Conservation (phyloP, 2,329 filamentous ascomycete genomes). For the Mariannaea elegans region DNA sequence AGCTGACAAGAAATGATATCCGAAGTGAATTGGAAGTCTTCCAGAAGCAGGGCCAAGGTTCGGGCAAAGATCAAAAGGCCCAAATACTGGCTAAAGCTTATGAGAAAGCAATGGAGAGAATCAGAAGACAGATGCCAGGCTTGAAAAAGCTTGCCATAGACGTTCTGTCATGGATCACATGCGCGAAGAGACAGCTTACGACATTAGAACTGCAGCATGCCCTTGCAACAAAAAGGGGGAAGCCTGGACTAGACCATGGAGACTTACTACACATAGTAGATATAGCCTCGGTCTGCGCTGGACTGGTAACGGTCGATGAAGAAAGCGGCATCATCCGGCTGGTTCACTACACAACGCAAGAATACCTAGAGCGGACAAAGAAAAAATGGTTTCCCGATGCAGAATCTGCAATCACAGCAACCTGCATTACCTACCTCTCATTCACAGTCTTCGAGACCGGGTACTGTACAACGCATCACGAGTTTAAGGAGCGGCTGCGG, state of each 20-base stretch:
- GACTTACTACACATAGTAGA: neutral
- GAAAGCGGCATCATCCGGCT: neutral
- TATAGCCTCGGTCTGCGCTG: neutral
- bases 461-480: slow-evolving; percentile 7
- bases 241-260: neutral
- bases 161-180: neutral
- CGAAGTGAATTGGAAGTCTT: neutral
- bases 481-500: slow-evolving; percentile 33
- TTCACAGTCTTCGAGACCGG: slow-evolving; percentile 36
- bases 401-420: slow-evolving; percentile 37
- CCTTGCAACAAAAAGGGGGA: neutral
- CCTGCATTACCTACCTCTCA: slow-evolving; percentile 49
- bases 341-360: slow-evolving; percentile 1
- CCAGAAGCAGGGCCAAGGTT: neutral
- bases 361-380: neutral
- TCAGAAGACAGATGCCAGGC: neutral
- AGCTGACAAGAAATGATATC: neutral
- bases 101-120: neutral
- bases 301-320: neutral
- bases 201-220: neutral
- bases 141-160: neutral
- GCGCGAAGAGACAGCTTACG: neutral
- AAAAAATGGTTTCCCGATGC: slow-evolving; percentile 19
- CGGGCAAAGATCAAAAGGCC: neutral
- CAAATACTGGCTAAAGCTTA: neutral